Percentiles rank a stretch among this genome's conserved stretches.
Evolutionary conservation across 345 rosid species (phyloP).

Genomic region (Conringia planisiliqua): DNA sequence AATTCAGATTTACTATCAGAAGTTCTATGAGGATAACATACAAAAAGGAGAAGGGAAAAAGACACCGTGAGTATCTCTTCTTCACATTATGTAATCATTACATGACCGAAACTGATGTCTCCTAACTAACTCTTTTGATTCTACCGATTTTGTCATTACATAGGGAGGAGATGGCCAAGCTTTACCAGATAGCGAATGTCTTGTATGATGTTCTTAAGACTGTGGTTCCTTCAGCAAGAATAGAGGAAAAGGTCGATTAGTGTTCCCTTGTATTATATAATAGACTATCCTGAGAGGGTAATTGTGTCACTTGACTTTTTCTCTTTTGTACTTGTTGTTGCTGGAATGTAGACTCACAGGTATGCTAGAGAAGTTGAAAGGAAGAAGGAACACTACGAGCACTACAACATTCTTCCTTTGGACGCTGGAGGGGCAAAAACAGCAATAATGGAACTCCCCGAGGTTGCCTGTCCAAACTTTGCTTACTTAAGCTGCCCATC

Average conservation of each 20-base stretch:
- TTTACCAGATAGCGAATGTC: slow-evolving; percentile 79
- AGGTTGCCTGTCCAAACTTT: slow-evolving; percentile 46
- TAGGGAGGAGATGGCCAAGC: slow-evolving; percentile 97
- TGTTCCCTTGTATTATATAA: slow-evolving; percentile 4
- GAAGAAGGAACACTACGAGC: slow-evolving; percentile 53
- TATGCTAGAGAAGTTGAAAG: slow-evolving; percentile 67
- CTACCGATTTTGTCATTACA: slow-evolving; percentile 24
- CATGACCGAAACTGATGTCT: neutral
- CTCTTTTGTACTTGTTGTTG: neutral
- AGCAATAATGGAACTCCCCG: slow-evolving; percentile 79
- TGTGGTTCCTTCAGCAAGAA: slow-evolving; percentile 45
- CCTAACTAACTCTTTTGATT: slow-evolving; percentile 14
- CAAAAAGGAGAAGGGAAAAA: slow-evolving; percentile 51
- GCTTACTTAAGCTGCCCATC: neutral
- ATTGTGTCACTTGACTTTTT: slow-evolving; percentile 16
- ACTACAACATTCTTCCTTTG: slow-evolving; percentile 84
- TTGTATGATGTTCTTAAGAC: slow-evolving; percentile 74
- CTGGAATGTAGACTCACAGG: slow-evolving; percentile 45
- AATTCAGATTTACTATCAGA: slow-evolving; percentile 66
- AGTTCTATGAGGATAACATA: slow-evolving; percentile 57
- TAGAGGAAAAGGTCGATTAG: slow-evolving; percentile 57
- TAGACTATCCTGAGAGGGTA: slow-evolving; percentile 9
- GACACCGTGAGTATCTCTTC: slow-evolving; percentile 65
- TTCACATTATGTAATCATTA: neutral
- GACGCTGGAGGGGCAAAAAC: slow-evolving; percentile 63